Conservation (phyloP, 1,284 basidiomycete species). For the Vanrija sp. region DNA sequence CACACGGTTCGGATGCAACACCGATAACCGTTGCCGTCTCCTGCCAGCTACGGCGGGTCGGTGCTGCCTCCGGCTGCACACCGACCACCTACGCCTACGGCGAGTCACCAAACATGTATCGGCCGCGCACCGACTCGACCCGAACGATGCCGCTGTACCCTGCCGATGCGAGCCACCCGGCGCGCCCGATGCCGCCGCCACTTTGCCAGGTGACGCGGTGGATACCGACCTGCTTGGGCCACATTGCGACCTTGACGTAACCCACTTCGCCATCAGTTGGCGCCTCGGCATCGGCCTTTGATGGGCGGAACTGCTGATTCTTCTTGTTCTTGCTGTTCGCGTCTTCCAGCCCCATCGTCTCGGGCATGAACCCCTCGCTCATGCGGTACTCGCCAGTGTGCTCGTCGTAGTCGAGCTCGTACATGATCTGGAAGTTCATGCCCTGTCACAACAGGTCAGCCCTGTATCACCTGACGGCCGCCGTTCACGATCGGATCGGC, state of each 20-base stretch:
- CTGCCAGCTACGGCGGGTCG: neutral
- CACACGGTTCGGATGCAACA: neutral
- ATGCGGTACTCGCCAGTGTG: constrained; percentile 69
- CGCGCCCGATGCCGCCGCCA: constrained; percentile 62
- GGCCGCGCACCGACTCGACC: constrained; percentile 68
- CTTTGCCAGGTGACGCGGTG: constrained; percentile 75
- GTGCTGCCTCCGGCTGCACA: neutral
- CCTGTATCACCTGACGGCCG: too few species aligned
- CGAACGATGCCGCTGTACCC: constrained; percentile 79
- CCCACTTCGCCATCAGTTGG: constrained; percentile 8
- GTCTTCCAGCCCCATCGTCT: constrained; percentile 50
- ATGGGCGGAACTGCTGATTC: constrained; percentile 9
- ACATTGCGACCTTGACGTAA: constrained; percentile 55
- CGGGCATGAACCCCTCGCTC: constrained; percentile 74
- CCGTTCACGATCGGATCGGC: too few species aligned
- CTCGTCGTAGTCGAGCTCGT: constrained; percentile 78
- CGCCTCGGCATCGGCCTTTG: constrained; percentile 10
- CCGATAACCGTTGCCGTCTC: neutral
- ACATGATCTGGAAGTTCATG: constrained; percentile 71
- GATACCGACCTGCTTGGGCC: constrained; percentile 69
- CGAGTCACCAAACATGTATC: constrained; percentile 58
- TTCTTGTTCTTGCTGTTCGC: constrained; percentile 13
- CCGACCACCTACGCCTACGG: constrained; percentile 9
- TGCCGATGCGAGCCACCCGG: constrained; percentile 67
- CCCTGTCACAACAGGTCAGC: constrained; percentile 53